Base-by-base conservation (phyloP, 306 rosid species). In the Luffa acutangula region DNA sequence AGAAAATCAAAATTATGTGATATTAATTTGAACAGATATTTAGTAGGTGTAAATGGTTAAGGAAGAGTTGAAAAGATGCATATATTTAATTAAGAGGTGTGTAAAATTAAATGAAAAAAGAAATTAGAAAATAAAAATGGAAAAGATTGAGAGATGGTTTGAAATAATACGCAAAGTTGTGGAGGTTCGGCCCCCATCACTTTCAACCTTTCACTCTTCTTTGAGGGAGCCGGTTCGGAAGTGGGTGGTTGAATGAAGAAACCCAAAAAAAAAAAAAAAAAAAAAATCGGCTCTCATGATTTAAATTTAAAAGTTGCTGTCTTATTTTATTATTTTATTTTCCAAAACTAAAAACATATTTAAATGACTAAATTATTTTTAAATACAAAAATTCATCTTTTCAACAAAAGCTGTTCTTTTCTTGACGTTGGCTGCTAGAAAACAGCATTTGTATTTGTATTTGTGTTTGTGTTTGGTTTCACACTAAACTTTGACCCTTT, bases 181-280 rank as follows among this genome's bases (percentile, higher is more conserved):
- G 72, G 72, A 7, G 25, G 25, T 64, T 64, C 21, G 21, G 25
- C 69, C 42, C 0, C 69, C 3, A 34, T 63, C 42, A 34, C 69
- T 6, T 25, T 62, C 69, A 59, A 25, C 31, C 15, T 53, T 62
- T 62, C 42, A 63, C 70, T 63, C 7, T 63, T 63, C 10, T 63
- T 34, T 1, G 42, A 33, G 70, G 42, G 70, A 36, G 39, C 39
- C 37, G 25, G 60, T 54, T 54, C 25, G 6, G 1, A 4, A 65
- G 73, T 65, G 48, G 73, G 73, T 66, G 49, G 73, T 66, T 66
- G 73, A 66, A 13, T 66, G 15, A 9, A 66, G 73, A 66, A 66
- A 66, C 42, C 5, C 7, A 39, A 37, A 15, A 53, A 53, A 53
- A 2, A 53, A 25, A 1, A 9, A 59, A 18, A 0, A 56, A 18